Conservation (phyloP, 2,329 filamentous ascomycete species). For the Elsinoe necatrix region DNA sequence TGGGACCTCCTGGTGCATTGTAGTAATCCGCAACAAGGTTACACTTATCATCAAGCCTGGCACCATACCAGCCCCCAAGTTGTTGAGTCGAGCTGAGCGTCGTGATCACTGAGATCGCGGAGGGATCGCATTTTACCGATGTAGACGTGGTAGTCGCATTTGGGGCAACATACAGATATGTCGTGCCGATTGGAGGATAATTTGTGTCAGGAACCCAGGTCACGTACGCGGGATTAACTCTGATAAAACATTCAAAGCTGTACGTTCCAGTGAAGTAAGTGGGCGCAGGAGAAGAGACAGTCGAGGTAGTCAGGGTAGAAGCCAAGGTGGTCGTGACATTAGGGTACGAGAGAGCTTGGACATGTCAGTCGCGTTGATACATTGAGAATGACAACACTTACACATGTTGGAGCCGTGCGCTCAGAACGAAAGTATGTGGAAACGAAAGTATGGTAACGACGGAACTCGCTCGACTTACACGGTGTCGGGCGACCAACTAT, state of each 20-base stretch:
- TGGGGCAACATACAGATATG: neutral
- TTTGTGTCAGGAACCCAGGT: neutral
- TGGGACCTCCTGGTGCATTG: neutral
- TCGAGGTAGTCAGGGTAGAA: neutral
- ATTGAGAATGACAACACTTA: neutral
- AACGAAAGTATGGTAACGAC: neutral
- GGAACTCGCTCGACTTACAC: neutral
- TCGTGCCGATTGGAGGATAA: neutral
- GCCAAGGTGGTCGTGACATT: neutral
- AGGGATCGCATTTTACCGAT: neutral
- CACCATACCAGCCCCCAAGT: neutral
- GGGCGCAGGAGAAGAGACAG: neutral
- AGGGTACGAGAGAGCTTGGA: neutral
- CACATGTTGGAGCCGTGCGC: neutral
- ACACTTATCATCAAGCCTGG: neutral
- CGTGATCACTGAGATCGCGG: neutral
- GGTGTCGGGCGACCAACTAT: neutral
- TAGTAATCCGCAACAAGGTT: neutral
- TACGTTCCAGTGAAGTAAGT: neutral
- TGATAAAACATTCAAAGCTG: neutral
- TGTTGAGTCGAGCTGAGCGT: neutral
- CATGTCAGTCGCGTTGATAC: neutral
- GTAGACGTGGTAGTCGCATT: conserved; percentile 3
- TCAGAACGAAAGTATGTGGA: neutral
- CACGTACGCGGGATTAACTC: neutral